Percentiles rank a stretch among this genome's conserved stretches.
phyloP scores from a whole-genome alignment of 139 green algal species.

The Medakamo hakoo region DNA sequence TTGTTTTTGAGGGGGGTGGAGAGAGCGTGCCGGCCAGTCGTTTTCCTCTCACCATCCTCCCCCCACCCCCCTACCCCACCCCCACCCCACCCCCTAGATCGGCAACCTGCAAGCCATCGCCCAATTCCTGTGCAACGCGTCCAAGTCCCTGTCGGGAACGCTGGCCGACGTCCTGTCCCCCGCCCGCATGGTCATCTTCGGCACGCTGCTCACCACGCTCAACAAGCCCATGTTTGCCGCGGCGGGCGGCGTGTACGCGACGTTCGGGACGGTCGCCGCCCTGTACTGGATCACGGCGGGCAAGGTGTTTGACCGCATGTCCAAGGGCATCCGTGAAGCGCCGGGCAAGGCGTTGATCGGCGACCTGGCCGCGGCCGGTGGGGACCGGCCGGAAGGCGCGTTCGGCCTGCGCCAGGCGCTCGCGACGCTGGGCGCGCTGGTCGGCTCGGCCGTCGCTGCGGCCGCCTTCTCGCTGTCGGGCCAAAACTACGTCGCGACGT shows the following conservation, averaged over 20 bases:
- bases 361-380: slow-evolving; percentile 42
- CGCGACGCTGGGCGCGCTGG: slow-evolving; percentile 48
- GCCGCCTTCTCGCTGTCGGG: slow-evolving; percentile 36
- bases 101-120: slow-evolving; percentile 56
- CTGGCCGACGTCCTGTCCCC: slow-evolving; percentile 53
- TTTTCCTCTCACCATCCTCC: not conserved
- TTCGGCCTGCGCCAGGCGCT: slow-evolving; percentile 61
- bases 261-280: slow-evolving; percentile 33
- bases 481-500: slow-evolving; percentile 51
- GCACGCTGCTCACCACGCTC: slow-evolving; percentile 50
- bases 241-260: slow-evolving; percentile 30
- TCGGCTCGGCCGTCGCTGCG: slow-evolving; percentile 25
- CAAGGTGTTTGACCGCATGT: slow-evolving; percentile 47
- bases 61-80: not conserved
- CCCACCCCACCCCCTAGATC: slow-evolving; percentile 26
- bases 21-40: not conserved
- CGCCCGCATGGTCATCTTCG: slow-evolving; percentile 60
- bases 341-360: slow-evolving; percentile 69
- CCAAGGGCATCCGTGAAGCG: slow-evolving; percentile 65
- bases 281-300: slow-evolving; percentile 60
- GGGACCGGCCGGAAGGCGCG: slow-evolving; percentile 47
- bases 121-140: slow-evolving; percentile 62
- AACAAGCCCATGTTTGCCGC: slow-evolving; percentile 76
- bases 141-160: slow-evolving; percentile 48
- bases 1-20: too few relatives aligned